Conservation (phyloP, 495 filamentous ascomycete species). For the Podospora pseudoanserina region DNA sequence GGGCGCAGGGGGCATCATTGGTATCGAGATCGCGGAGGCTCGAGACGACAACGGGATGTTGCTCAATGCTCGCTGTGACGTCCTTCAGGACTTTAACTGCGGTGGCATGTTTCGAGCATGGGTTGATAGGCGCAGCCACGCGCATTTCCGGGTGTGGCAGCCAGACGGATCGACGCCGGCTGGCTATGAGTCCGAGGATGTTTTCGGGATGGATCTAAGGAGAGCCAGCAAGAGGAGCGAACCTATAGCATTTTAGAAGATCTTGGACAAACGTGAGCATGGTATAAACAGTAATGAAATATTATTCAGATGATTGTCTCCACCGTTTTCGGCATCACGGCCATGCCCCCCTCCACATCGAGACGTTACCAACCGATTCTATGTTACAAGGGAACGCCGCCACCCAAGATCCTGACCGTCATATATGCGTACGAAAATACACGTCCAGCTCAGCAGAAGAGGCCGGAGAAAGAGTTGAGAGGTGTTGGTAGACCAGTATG, state of each 20-base stretch:
- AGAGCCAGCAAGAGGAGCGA: conserved; percentile 17
- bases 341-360: conserved; percentile 15
- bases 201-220: conserved; percentile 1
- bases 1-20: conserved; percentile 84
- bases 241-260: conserved; percentile 4
- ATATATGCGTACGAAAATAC: conserved; percentile 36
- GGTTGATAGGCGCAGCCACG: conserved; percentile 60
- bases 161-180: conserved; percentile 27
- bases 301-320: conserved; percentile 31
- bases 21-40: conserved; percentile 62
- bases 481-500: conserved; percentile 16
- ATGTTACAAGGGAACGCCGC: conserved; percentile 42
- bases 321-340: conserved; percentile 19
- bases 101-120: conserved; percentile 87
- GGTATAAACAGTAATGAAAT: conserved; percentile 18
- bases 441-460: conserved; percentile 24
- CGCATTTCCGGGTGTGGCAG: conserved; percentile 60
- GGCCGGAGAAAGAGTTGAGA: conserved; percentile 39
- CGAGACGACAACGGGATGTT: conserved; percentile 38
- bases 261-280: background rate
- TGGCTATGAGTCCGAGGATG: conserved; percentile 19
- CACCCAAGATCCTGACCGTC: conserved; percentile 35
- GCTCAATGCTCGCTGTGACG: conserved; percentile 39
- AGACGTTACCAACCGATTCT: conserved; percentile 31
- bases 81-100: conserved; percentile 80